Evolutionary conservation across 345 rosid genomes (phyloP).

Genomic region (Psidium guajava): DNA sequence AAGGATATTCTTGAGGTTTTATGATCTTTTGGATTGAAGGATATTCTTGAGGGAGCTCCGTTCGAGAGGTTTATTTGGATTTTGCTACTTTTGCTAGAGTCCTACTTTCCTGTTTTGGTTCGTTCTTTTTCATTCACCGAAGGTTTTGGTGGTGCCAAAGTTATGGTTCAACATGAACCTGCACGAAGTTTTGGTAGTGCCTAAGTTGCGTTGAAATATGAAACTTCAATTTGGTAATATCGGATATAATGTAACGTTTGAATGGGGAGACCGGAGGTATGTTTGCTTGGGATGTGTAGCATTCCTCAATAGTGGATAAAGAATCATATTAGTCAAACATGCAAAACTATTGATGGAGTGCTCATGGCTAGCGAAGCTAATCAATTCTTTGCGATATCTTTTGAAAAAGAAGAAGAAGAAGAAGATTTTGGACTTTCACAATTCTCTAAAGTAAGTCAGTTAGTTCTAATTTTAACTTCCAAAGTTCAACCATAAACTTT

Average conservation of each 20-base stretch:
- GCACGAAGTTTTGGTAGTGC: no score
- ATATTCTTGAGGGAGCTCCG: no score
- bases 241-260: not conserved
- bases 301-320: not conserved
- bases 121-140: no score
- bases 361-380: not conserved
- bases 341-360: not conserved
- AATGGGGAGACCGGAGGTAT: conserved; percentile 51
- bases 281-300: conserved; percentile 65
- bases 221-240: not conserved
- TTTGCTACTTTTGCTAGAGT: no score
- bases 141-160: no score
- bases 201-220: no score
- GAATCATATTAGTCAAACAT: not conserved
- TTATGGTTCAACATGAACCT: no score
- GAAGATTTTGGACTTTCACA: not conserved
- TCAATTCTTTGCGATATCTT: not conserved
- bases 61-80: no score
- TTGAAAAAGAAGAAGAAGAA: no score
- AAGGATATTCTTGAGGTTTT: no score
- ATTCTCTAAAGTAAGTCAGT: not conserved
- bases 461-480: not conserved
- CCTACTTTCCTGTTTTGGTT: no score
- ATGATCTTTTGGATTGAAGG: no score
- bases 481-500: not conserved